These are phyloP conservation scores for Blastocystis sp. DNA, from an alignment of 352 stramenopile genomes.

Conservation along the genomic window DNA sequence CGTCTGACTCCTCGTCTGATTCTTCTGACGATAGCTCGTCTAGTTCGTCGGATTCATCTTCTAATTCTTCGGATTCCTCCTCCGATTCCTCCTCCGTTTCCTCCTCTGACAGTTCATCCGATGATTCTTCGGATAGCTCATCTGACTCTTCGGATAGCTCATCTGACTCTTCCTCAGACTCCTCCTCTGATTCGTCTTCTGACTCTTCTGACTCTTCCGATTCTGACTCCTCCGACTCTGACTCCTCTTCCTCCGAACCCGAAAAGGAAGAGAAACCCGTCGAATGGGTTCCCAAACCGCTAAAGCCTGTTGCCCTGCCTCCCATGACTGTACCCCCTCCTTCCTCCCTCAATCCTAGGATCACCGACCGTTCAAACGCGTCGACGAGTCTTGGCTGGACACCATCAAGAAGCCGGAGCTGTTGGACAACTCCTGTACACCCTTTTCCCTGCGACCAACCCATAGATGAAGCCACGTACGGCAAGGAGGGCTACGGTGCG, in stretches of 20 bases:
- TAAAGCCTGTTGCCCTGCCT: conserved; percentile 67
- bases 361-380: conserved; percentile 88
- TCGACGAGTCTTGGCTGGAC: conserved; percentile 83
- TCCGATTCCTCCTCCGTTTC: conserved; percentile 55
- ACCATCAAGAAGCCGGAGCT: conserved; percentile 82
- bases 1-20: conserved; percentile 66
- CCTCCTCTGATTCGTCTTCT: conserved; percentile 59
- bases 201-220: conserved; percentile 61
- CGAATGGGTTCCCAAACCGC: conserved; percentile 65
- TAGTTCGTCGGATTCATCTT: conserved; percentile 55
- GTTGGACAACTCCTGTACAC: conserved; percentile 87
- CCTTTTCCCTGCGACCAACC: background rate
- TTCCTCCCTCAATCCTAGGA: conserved; percentile 55
- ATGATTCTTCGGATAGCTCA: conserved; percentile 56
- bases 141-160: conserved; percentile 61
- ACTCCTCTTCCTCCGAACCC: conserved; percentile 2
- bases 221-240: background rate
- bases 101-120: conserved; percentile 57
- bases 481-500: conserved; percentile 80
- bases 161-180: conserved; percentile 56
- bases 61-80: conserved; percentile 60
- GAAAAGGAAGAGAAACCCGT: conserved; percentile 59
- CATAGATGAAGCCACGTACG: conserved; percentile 83
- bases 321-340: conserved; percentile 68
- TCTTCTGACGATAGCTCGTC: conserved; percentile 61